Evolutionary conservation across 495 filamentous ascomycete genomes (phyloP).

Genomic region (Astrocystis sublimbata): DNA sequence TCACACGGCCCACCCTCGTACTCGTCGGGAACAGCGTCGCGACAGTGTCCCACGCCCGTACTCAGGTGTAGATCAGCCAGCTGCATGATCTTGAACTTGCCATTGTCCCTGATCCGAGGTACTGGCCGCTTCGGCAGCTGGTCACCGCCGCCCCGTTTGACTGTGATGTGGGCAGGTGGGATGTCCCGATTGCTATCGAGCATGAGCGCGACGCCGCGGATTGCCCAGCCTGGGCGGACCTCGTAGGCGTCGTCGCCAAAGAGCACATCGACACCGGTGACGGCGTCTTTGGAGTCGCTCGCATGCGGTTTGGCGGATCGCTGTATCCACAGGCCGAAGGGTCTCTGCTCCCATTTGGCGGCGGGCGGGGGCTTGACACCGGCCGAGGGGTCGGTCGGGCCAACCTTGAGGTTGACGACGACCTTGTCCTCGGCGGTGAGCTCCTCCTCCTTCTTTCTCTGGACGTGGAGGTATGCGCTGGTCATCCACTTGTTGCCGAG

Average conservation of each 20-base stretch:
- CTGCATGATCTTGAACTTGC: conserved; percentile 97
- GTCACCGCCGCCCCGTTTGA: conserved; percentile 67
- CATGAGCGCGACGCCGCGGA: conserved; percentile 68
- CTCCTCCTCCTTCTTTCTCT: conserved; percentile 87
- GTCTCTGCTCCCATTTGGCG: conserved; percentile 80
- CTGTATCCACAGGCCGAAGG: conserved; percentile 85
- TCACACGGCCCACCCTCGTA: conserved; percentile 77
- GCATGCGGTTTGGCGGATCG: conserved; percentile 72
- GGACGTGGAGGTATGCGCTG: conserved; percentile 80
- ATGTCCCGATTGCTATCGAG: conserved; percentile 62
- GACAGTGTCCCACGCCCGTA: conserved; percentile 81
- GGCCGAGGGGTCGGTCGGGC: conserved; percentile 67
- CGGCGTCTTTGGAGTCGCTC: conserved; percentile 71
- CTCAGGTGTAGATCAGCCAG: conserved; percentile 87
- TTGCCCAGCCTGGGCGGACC: conserved; percentile 77
- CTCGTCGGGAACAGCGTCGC: conserved; percentile 75
- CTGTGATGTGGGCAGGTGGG: conserved; percentile 68
- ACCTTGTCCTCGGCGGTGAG: conserved; percentile 72
- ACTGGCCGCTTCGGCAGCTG: conserved; percentile 64
- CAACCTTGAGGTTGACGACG: conserved; percentile 80
- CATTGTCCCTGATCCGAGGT: conserved; percentile 79
- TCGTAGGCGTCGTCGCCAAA: conserved; percentile 95
- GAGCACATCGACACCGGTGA: conserved; percentile 86
- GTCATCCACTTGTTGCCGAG: conserved; percentile 70
- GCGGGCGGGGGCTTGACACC: conserved; percentile 56